These are phyloP conservation scores for Ophiostoma piceae DNA, from an alignment of 2,329 filamentous ascomycete species.

Conservation along the genomic window DNA sequence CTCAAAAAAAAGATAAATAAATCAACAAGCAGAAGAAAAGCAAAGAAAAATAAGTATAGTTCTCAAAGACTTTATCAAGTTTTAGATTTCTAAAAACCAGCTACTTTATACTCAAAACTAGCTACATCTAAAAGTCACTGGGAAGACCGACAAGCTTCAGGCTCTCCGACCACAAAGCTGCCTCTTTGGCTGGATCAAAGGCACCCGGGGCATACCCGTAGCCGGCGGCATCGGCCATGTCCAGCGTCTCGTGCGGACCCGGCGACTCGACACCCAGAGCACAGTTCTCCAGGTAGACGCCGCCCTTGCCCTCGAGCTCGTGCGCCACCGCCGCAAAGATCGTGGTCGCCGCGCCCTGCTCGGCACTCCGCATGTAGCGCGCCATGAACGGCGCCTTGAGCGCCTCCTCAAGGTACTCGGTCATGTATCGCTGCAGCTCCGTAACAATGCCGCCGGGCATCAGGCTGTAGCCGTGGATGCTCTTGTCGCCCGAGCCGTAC, in stretches of 20 bases:
- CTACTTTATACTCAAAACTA: too few relatives aligned
- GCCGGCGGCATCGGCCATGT: background rate
- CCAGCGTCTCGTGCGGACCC: background rate
- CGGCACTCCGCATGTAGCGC: background rate
- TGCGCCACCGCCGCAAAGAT: slow-evolving; percentile 38
- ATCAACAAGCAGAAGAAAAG: too few relatives aligned
- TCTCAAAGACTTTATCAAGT: too few relatives aligned
- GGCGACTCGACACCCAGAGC: slow-evolving; percentile 30
- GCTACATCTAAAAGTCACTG: background rate
- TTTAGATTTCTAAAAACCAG: too few relatives aligned
- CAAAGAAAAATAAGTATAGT: too few relatives aligned
- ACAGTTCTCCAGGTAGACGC: slow-evolving; percentile 40
- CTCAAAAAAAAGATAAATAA: too few relatives aligned
- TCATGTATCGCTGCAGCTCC: background rate
- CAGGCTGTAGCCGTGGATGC: background rate
- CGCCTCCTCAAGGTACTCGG: background rate
- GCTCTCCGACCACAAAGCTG: background rate
- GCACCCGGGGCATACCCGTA: background rate
- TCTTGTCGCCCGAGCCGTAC: slow-evolving; percentile 32
- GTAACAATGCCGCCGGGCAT: background rate
- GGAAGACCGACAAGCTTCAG: background rate
- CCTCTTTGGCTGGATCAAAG: background rate
- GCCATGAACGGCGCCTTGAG: background rate
- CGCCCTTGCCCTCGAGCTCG: slow-evolving; percentile 40
- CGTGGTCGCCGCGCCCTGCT: slow-evolving; percentile 42